phyloP scores from a whole-genome alignment of 768 basidiomycete genomes.

The Russula olivacea region DNA sequence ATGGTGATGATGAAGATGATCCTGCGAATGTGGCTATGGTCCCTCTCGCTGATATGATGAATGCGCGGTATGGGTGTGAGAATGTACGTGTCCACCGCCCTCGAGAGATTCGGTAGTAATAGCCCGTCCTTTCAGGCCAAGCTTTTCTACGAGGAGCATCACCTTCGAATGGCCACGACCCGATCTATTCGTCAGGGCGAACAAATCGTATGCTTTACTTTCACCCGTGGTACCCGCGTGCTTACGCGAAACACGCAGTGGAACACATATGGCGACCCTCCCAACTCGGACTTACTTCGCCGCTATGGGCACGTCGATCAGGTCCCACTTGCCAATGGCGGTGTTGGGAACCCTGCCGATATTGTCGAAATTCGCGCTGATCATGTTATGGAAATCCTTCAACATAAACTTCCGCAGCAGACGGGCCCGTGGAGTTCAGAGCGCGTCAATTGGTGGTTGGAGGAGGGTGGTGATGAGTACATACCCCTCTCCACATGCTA shows the following conservation, averaged over 20 bases:
- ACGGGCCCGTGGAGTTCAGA: constrained; percentile 33
- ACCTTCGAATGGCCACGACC: constrained; percentile 77
- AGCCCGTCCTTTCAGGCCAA: constrained; percentile 51
- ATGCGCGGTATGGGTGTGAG: constrained; percentile 77
- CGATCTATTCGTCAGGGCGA: constrained; percentile 66
- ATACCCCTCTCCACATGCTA: constrained; percentile 28
- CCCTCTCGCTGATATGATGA: constrained; percentile 93
- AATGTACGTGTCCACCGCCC: constrained; percentile 52
- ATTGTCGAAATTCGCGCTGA: constrained; percentile 75
- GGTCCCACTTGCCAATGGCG: constrained; percentile 46
- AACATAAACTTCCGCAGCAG: constrained; percentile 12
- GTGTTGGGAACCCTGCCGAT: constrained; percentile 68
- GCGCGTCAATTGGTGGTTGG: constrained; percentile 91
- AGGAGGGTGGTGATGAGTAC: constrained; percentile 86
- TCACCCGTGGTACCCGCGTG: background rate
- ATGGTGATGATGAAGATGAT: constrained; percentile 50
- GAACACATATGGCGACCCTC: constrained; percentile 93
- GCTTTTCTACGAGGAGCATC: constrained; percentile 69
- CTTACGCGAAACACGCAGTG: constrained; percentile 43
- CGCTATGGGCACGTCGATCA: constrained; percentile 91
- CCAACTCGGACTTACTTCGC: constrained; percentile 90
- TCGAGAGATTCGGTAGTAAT: background rate
- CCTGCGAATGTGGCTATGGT: constrained; percentile 79
- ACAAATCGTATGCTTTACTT: constrained; percentile 66
- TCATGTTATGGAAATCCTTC: constrained; percentile 46